These are phyloP conservation scores for Suillus hirtellus DNA, from an alignment of 768 basidiomycete species.

Conservation along the genomic window DNA sequence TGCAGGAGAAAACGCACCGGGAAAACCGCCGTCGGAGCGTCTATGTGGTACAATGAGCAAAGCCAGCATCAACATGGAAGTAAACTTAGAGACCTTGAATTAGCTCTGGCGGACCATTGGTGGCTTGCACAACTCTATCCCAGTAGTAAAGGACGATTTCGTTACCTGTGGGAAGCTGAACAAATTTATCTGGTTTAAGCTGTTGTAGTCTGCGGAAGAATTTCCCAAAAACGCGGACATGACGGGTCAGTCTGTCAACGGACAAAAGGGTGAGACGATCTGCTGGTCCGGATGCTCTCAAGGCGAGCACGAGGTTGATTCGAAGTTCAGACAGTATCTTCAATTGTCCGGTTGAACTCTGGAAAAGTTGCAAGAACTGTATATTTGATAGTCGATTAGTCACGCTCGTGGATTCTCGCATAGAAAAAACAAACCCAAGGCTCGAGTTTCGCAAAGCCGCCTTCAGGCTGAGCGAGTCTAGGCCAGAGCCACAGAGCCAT, in stretches of 20 bases:
- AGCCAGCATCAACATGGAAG: neutral
- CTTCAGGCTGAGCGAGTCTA: slow-evolving; percentile 42
- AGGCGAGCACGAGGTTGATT: slow-evolving; percentile 47
- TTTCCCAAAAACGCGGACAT: slow-evolving; percentile 74
- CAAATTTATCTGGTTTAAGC: slow-evolving; percentile 57
- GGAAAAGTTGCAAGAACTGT: slow-evolving; percentile 65
- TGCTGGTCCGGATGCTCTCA: slow-evolving; percentile 36
- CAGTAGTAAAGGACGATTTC: slow-evolving; percentile 80
- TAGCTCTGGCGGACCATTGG: slow-evolving; percentile 48
- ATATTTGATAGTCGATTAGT: slow-evolving; percentile 7
- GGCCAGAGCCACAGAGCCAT: slow-evolving; percentile 74
- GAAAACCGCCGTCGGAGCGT: slow-evolving; percentile 62
- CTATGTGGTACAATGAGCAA: slow-evolving; percentile 34
- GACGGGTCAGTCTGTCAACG: slow-evolving; percentile 62
- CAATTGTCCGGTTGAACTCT: slow-evolving; percentile 56
- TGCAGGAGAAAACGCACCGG: slow-evolving; percentile 83
- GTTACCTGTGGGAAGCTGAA: slow-evolving; percentile 59
- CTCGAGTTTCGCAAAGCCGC: slow-evolving; percentile 45
- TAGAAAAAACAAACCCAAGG: slow-evolving; percentile 49
- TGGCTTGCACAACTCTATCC: slow-evolving; percentile 76
- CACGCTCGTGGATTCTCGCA: neutral
- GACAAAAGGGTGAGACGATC: slow-evolving; percentile 44
- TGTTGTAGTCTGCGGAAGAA: slow-evolving; percentile 78
- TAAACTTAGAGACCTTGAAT: slow-evolving; percentile 52
- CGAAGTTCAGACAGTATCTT: slow-evolving; percentile 59